These are phyloP conservation scores for Geranomyces michiganensis DNA, from an alignment of 192 early-diverging fungal species.

Conservation along the genomic window DNA sequence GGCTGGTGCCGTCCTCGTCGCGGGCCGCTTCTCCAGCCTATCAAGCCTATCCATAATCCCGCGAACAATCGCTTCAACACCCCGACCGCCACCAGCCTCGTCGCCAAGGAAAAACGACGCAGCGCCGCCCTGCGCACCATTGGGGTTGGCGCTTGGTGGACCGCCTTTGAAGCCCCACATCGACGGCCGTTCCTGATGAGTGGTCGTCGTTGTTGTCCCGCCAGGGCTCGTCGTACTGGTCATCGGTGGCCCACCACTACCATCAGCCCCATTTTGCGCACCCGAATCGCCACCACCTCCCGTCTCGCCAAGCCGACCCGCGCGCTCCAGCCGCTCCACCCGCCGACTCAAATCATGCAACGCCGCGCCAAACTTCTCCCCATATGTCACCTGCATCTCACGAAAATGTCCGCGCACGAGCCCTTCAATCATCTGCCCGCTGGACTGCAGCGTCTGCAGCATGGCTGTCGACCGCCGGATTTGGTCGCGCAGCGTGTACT, in stretches of 20 bases:
- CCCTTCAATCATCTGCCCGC: slow-evolving; percentile 77
- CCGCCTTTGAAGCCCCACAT: slow-evolving; percentile 38
- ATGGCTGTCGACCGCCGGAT: slow-evolving; percentile 70
- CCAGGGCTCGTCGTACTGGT: neutral
- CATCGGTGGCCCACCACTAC: neutral
- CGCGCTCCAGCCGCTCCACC: slow-evolving; percentile 45
- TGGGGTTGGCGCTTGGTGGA: slow-evolving; percentile 34
- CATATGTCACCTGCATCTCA: slow-evolving; percentile 67
- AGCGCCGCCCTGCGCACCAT: neutral
- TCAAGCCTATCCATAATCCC: slow-evolving; percentile 41
- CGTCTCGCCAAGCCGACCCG: neutral
- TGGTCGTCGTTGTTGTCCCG: neutral
- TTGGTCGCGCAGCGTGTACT: slow-evolving; percentile 74
- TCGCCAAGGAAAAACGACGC: neutral
- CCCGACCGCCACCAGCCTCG: neutral
- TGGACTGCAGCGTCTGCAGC: slow-evolving; percentile 73
- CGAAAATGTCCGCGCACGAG: slow-evolving; percentile 74
- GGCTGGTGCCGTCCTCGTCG: neutral
- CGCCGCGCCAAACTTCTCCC: slow-evolving; percentile 59
- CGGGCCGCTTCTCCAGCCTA: slow-evolving; percentile 31
- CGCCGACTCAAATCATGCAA: slow-evolving; percentile 53
- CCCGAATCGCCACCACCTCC: neutral
- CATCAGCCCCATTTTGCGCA: neutral
- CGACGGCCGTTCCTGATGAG: neutral
- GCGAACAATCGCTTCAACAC: slow-evolving; percentile 19